phyloP scores from a whole-genome alignment of 305 asterid genomes.

The Fraxinus platypoda region DNA sequence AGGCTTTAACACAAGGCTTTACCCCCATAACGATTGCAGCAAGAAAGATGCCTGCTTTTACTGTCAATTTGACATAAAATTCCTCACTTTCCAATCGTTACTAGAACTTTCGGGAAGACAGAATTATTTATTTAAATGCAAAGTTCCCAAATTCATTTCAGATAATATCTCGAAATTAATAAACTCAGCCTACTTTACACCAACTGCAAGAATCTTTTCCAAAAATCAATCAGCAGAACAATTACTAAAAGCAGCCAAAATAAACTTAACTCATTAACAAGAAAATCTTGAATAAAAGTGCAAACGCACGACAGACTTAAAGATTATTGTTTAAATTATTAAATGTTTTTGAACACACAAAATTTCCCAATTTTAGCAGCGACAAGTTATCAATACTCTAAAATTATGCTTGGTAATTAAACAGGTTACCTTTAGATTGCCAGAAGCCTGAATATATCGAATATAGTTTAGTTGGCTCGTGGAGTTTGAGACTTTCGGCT shows the following conservation, averaged over 20 bases:
- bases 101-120: background rate
- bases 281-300: background rate
- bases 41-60: background rate
- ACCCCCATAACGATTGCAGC: background rate
- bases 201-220: background rate
- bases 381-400: background rate
- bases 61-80: background rate
- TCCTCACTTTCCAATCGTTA: background rate
- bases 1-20: background rate
- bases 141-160: background rate
- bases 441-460: background rate
- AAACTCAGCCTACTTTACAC: background rate
- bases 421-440: background rate
- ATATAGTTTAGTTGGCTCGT: background rate
- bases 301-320: background rate
- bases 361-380: background rate
- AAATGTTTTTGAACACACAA: background rate
- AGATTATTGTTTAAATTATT: background rate
- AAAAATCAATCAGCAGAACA: background rate
- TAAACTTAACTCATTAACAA: background rate
- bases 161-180: background rate
- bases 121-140: background rate
- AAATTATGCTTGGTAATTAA: background rate
- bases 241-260: background rate
- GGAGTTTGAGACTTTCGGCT: background rate